phyloP scores from a whole-genome alignment of 805 yeast genomes.

The Ogataea degrootiae region DNA sequence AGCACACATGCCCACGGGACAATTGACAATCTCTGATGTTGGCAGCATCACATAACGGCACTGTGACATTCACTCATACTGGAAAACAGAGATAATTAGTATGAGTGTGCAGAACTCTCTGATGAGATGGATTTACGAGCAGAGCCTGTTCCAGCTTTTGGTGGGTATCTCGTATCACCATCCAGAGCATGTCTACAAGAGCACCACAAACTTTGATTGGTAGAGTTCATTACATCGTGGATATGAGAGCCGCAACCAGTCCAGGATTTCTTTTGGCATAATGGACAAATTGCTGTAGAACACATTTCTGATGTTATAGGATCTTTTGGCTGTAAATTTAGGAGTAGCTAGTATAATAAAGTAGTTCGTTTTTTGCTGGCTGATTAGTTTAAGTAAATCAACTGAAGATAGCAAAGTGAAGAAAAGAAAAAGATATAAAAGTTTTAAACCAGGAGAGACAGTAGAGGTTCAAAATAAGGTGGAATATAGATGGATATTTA shows the following conservation, averaged over 20 bases:
- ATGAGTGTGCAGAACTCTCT: slow-evolving; percentile 10
- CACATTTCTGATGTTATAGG: slow-evolving; percentile 21
- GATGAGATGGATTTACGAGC: slow-evolving; percentile 34
- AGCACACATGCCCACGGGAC: no score
- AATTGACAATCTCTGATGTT: no score
- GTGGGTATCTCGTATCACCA: slow-evolving; percentile 44
- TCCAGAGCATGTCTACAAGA: slow-evolving; percentile 45
- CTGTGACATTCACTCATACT: neutral
- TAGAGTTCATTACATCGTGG: slow-evolving; percentile 47
- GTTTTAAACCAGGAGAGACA: no score
- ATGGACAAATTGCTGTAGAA: slow-evolving; percentile 33
- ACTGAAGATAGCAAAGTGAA: no score
- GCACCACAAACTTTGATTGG: slow-evolving; percentile 48
- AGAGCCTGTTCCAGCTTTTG: slow-evolving; percentile 59
- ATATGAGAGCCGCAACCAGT: slow-evolving; percentile 60
- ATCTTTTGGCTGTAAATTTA: neutral
- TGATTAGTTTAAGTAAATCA: no score
- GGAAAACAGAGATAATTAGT: neutral
- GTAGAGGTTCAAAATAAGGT: no score
- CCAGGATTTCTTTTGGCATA: slow-evolving; percentile 52
- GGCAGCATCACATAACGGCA: no score
- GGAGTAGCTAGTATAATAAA: neutral
- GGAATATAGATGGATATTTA: no score
- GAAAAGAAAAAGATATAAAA: no score
- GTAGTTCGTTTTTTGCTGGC: no score